A percentile compares a stretch with the other conserved stretches of the same genome.
phyloP scores from a whole-genome alignment of 2,329 filamentous ascomycete genomes.

The Fusarium succisae region DNA sequence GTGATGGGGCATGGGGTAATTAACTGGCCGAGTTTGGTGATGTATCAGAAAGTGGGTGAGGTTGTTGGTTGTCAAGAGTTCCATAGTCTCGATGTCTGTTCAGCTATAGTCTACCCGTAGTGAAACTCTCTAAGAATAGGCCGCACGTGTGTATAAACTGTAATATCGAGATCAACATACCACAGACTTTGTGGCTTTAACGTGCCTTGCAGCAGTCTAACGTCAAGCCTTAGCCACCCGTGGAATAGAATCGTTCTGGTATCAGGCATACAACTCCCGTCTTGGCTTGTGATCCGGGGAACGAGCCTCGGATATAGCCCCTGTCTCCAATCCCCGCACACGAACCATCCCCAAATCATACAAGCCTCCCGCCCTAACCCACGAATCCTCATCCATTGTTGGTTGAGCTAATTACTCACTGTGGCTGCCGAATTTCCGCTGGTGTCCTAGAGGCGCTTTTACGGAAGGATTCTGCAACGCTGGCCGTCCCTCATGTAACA shows the following conservation, averaged over 20 bases:
- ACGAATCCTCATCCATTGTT: background rate
- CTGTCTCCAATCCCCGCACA: slow-evolving; percentile 26
- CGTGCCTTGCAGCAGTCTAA: slow-evolving; percentile 16
- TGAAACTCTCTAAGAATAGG: background rate
- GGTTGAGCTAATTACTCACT: slow-evolving; percentile 1
- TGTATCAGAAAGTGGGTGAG: background rate
- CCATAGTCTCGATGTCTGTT: background rate
- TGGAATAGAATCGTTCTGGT: background rate
- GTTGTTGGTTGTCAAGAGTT: background rate
- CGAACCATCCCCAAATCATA: slow-evolving; percentile 1
- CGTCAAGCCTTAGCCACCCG: background rate
- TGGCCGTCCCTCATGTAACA: background rate
- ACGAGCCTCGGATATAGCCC: slow-evolving; percentile 32
- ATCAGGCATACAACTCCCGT: background rate
- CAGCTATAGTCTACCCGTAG: background rate
- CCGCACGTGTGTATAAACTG: background rate
- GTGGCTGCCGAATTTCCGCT: slow-evolving; percentile 22
- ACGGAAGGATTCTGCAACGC: background rate
- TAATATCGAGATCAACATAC: background rate
- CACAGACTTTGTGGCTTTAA: slow-evolving; percentile 1
- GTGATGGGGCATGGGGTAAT: background rate
- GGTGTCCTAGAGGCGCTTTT: background rate
- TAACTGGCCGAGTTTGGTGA: background rate
- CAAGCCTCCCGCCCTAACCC: slow-evolving; percentile 26
- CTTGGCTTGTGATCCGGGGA: slow-evolving; percentile 34